Evolutionary conservation across 2,329 filamentous ascomycete species (phyloP), one percentile per base, ranked within the genome.

Genomic region (Nectriaceae sp.): DNA sequence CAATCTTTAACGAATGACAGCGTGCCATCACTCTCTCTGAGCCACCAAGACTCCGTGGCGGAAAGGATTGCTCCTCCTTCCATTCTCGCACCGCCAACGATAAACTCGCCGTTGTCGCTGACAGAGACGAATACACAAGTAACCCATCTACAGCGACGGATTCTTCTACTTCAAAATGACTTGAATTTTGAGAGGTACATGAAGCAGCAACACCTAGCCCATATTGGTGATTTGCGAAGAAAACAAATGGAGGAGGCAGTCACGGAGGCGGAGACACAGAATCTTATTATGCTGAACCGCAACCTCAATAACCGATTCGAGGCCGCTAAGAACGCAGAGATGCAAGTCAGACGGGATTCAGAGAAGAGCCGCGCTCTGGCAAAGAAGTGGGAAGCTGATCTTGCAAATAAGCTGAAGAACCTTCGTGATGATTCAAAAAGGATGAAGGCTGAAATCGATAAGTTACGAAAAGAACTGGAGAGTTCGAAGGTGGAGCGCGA

Each of bases 171-270:
- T 11, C 84, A 87, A 38, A 94, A 92, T 53, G 89, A 94, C 59
- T 75, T 94, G 37, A 89, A 88, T 55, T 94, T 93, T 61, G 90
- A 94, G 66, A 79, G 88, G 21, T 93, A 90, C 67, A 78, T 93
- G 60, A 93, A 92, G 64, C 83, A 90, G 55, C 89, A 94, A 61
- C 89, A 93, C 65, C 82, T 92, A 56, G 82, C 85, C 2, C 88
- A 93, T 50, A 92, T 94, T 63, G 88, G 88, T 1, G 87, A 90
- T 61, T 71, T 94, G 36, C 85, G 89, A 57, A 79, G 88, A 13
- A 84, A 85, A 53, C 85, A 90, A 49, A 83, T 93, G 54, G 82
- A 82, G 55, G 87, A 92, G 65, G 88, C 88, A 6, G 87, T 88
- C 2, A 87, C 83, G 1, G 89, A 93, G 64, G 89, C 89, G 1